Conservation (phyloP, 1,139 yeast genomes). For the Suhomyces coccinellae region DNA sequence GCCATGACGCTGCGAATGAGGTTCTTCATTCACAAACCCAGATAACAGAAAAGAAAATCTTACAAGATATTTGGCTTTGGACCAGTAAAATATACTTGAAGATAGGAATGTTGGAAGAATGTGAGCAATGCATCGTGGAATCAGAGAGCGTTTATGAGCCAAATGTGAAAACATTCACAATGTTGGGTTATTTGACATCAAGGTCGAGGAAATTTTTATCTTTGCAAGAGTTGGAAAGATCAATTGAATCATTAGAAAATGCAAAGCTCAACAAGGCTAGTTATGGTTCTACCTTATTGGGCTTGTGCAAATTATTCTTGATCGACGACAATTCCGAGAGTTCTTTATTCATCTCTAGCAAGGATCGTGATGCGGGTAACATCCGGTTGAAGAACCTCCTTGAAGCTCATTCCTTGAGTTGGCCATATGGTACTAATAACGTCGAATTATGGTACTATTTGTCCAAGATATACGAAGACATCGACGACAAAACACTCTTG, state of each 20-base stretch:
- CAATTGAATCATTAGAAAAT: constrained; percentile 47
- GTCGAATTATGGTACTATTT: constrained; percentile 77
- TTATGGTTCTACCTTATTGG: constrained; percentile 63
- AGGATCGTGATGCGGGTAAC: constrained; percentile 63
- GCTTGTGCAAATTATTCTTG: constrained; percentile 60
- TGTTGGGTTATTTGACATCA: constrained; percentile 53
- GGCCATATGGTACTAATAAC: constrained; percentile 55
- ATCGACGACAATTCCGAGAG: constrained; percentile 36
- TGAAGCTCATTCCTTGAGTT: constrained; percentile 49
- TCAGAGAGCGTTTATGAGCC: constrained; percentile 57
- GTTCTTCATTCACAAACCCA: neutral
- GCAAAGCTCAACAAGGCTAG: constrained; percentile 30
- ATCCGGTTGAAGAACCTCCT: constrained; percentile 64
- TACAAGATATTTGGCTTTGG: constrained; percentile 76
- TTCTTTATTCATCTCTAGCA: constrained; percentile 42
- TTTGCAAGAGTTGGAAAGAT: constrained; percentile 65
- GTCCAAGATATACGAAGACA: constrained; percentile 61
- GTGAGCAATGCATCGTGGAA: constrained; percentile 73
- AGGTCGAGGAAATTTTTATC: constrained; percentile 48
- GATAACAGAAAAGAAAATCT: constrained; percentile 26
- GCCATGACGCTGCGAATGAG: constrained; percentile 3
- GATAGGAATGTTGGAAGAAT: constrained; percentile 56
- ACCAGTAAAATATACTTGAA: constrained; percentile 65
- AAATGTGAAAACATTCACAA: constrained; percentile 53
- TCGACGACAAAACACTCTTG: constrained; percentile 56